phyloP scores from a whole-genome alignment of 164 flowering plant species.

The Echeveria elegans region DNA sequence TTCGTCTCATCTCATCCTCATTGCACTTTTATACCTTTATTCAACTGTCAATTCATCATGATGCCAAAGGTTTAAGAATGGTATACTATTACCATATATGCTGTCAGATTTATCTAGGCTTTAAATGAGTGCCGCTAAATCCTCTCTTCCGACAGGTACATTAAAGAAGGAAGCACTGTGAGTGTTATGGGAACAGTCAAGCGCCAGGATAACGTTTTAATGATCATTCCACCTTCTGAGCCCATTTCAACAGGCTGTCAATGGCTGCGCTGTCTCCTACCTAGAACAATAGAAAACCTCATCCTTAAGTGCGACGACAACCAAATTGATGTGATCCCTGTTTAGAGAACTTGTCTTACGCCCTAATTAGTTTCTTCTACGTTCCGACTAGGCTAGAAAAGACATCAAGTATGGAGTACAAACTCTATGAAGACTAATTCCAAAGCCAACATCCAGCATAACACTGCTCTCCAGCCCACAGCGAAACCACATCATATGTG shows the following conservation, averaged over 20 bases:
- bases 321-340: conserved; percentile 75
- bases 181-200: conserved; percentile 87
- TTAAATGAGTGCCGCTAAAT: not conserved
- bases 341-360: conserved; percentile 29
- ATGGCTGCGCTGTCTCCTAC: conserved; percentile 78
- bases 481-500: not conserved
- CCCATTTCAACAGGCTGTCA: conserved; percentile 75
- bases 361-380: not conserved
- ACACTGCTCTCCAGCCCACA: not conserved
- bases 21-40: not conserved
- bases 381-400: not conserved
- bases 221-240: conserved; percentile 76
- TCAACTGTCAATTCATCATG: not conserved
- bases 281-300: conserved; percentile 65
- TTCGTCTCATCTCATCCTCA: not conserved
- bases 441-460: not conserved
- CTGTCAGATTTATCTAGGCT: not conserved
- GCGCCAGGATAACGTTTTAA: conserved; percentile 77
- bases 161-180: conserved; percentile 93
- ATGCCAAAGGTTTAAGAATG: not conserved
- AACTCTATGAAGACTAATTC: not conserved
- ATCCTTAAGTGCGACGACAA: conserved; percentile 69
- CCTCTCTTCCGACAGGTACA: conserved; percentile 37
- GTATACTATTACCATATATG: not conserved
- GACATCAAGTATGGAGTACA: not conserved